Evolutionary conservation across 2,329 filamentous ascomycete species (phyloP).

Genomic region (Gaeumannomyces tritici): DNA sequence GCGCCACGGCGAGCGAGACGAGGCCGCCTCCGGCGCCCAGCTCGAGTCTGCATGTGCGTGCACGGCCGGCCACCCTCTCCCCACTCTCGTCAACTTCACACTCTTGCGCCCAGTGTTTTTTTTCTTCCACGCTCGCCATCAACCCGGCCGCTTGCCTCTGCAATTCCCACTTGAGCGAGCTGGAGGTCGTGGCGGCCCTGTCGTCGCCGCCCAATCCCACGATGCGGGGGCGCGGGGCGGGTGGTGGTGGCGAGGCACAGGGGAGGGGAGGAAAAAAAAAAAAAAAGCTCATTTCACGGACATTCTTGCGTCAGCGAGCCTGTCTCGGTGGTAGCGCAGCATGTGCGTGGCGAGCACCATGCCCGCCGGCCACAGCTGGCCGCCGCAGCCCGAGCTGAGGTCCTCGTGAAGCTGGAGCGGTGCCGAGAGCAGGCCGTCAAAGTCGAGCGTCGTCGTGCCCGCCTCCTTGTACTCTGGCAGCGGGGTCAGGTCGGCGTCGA

Average conservation of each 20-base stretch:
- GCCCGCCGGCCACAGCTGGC: slow-evolving; percentile 89
- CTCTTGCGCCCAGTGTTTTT: not conserved
- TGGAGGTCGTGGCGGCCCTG: too few species aligned
- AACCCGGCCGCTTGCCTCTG: not conserved
- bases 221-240: not conserved
- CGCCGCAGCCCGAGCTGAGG: slow-evolving; percentile 78
- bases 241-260: not conserved
- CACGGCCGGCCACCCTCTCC: too few species aligned
- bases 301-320: slow-evolving; percentile 61
- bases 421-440: slow-evolving; percentile 56
- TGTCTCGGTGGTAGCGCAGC: slow-evolving; percentile 59
- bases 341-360: slow-evolving; percentile 83
- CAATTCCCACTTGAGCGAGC: not conserved
- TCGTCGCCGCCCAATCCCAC: not conserved
- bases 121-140: too few species aligned
- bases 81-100: slow-evolving; percentile 4
- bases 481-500: slow-evolving; percentile 47
- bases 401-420: slow-evolving; percentile 77
- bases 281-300: slow-evolving; percentile 28
- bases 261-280: not conserved
- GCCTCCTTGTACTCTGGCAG: slow-evolving; percentile 48
- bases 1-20: slow-evolving; percentile 58
- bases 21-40: slow-evolving; percentile 87
- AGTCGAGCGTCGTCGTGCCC: slow-evolving; percentile 44
- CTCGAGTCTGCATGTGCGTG: slow-evolving; percentile 57